phyloP scores from a whole-genome alignment of 768 basidiomycete genomes.

The Tylopilus balloui region DNA sequence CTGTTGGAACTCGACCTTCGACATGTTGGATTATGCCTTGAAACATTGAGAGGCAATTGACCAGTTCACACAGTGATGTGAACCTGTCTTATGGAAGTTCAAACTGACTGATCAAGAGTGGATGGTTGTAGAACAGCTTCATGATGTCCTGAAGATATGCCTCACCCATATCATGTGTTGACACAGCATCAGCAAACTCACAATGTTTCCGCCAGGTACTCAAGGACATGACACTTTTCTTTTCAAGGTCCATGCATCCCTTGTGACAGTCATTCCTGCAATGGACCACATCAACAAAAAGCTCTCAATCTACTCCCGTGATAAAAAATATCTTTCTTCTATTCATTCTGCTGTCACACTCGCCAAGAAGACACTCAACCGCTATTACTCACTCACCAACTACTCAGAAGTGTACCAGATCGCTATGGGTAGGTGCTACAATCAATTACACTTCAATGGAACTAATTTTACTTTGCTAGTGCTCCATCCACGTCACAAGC shows the following conservation, averaged over 20 bases:
- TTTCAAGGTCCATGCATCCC: too few species aligned
- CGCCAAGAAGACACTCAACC: slow-evolving; percentile 1
- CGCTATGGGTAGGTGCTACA: background rate
- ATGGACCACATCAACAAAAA: too few species aligned
- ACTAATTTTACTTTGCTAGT: background rate
- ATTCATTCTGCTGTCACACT: background rate
- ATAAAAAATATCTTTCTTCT: too few species aligned
- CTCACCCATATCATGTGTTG: background rate
- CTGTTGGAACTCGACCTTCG: slow-evolving; percentile 18
- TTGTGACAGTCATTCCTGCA: too few species aligned
- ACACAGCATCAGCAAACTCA: background rate
- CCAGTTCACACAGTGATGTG: background rate
- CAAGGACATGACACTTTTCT: too few species aligned
- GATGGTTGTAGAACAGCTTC: slow-evolving; percentile 11
- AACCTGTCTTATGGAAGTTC: slow-evolving; percentile 13
- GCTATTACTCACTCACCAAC: slow-evolving; percentile 1
- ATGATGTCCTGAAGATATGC: background rate
- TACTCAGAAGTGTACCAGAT: background rate
- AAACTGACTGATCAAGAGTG: slow-evolving; percentile 13
- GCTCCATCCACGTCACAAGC: background rate
- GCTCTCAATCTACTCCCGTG: too few species aligned
- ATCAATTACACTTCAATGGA: too few species aligned
- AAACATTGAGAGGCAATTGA: background rate
- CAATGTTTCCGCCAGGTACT: too few species aligned
- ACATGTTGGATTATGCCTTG: background rate